phyloP scores from a whole-genome alignment of 176 grass and related monocot genomes.

The Musa beccarii region DNA sequence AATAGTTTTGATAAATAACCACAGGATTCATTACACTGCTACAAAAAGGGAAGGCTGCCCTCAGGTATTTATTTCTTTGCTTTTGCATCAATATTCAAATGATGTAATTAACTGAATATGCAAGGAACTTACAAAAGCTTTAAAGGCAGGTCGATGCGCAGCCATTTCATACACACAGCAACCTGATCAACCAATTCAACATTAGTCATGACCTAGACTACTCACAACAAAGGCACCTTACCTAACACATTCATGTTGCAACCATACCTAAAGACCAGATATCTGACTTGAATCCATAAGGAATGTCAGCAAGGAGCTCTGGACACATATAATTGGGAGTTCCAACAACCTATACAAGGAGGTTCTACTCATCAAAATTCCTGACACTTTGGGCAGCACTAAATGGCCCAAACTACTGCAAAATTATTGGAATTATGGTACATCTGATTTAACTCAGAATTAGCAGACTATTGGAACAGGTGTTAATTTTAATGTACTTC shows the following conservation, averaged over 20 bases:
- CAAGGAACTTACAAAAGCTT: slow-evolving; percentile 90
- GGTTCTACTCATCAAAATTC: slow-evolving; percentile 18
- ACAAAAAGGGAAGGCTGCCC: background rate
- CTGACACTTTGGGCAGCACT: too few relatives aligned
- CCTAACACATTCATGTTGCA: slow-evolving; percentile 9
- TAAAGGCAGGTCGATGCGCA: slow-evolving; percentile 93
- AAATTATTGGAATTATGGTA: too few relatives aligned
- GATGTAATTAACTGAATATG: background rate
- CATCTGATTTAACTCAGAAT: too few relatives aligned
- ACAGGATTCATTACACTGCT: too few relatives aligned
- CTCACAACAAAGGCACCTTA: slow-evolving; percentile 1
- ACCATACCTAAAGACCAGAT: slow-evolving; percentile 95
- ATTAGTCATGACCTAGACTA: slow-evolving; percentile 18
- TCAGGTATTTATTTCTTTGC: background rate
- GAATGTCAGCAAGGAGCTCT: slow-evolving; percentile 93
- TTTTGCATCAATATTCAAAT: background rate
- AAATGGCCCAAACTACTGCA: too few relatives aligned
- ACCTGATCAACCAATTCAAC: slow-evolving; percentile 37
- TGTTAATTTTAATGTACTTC: too few relatives aligned
- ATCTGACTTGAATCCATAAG: slow-evolving; percentile 98
- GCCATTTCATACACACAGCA: slow-evolving; percentile 99
- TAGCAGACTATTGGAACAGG: too few relatives aligned
- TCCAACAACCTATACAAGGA: slow-evolving; percentile 66
- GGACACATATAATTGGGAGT: slow-evolving; percentile 99
- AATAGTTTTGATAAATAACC: background rate